Conservation (phyloP, 2,329 filamentous ascomycete genomes). For the Pseudohalonectria lignicola region DNA sequence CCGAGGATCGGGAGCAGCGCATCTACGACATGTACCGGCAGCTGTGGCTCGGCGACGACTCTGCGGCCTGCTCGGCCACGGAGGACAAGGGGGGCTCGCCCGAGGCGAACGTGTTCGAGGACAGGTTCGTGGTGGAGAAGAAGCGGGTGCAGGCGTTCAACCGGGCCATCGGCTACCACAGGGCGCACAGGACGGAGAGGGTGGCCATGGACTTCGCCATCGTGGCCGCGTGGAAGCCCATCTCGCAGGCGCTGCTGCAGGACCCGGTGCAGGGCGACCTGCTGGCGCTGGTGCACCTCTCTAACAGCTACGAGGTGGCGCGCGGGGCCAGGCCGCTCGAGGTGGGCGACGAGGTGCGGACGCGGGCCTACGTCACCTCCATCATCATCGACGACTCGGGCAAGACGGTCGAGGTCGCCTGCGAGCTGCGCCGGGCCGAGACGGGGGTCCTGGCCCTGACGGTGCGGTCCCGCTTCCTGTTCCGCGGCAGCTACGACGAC, state of each 20-base stretch:
- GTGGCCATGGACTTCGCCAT: slow-evolving; percentile 99
- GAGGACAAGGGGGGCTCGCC: slow-evolving; percentile 85
- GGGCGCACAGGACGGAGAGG: slow-evolving; percentile 83
- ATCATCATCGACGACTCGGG: slow-evolving; percentile 97
- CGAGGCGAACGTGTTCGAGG: slow-evolving; percentile 75
- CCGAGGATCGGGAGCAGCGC: slow-evolving; percentile 88
- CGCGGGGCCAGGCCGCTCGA: slow-evolving; percentile 78
- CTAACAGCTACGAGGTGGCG: slow-evolving; percentile 96
- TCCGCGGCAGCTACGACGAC: background rate
- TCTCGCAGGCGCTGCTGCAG: slow-evolving; percentile 98
- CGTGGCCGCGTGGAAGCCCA: slow-evolving; percentile 95
- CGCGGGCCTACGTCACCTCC: slow-evolving; percentile 93
- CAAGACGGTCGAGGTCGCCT: slow-evolving; percentile 99
- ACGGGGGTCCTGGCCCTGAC: background rate
- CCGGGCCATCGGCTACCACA: slow-evolving; percentile 96
- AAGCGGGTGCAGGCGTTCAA: slow-evolving; percentile 98
- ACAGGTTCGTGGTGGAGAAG: slow-evolving; percentile 87
- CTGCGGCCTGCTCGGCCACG: slow-evolving; percentile 68
- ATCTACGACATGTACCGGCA: slow-evolving; percentile 99
- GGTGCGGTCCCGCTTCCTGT: background rate
- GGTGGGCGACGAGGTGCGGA: slow-evolving; percentile 87
- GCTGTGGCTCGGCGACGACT: slow-evolving; percentile 90
- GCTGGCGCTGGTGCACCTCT: slow-evolving; percentile 90
- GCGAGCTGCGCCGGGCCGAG: slow-evolving; percentile 68
- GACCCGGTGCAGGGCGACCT: slow-evolving; percentile 91